phyloP scores from a whole-genome alignment of 257 asterid species.

The Nicotiana paniculata region DNA sequence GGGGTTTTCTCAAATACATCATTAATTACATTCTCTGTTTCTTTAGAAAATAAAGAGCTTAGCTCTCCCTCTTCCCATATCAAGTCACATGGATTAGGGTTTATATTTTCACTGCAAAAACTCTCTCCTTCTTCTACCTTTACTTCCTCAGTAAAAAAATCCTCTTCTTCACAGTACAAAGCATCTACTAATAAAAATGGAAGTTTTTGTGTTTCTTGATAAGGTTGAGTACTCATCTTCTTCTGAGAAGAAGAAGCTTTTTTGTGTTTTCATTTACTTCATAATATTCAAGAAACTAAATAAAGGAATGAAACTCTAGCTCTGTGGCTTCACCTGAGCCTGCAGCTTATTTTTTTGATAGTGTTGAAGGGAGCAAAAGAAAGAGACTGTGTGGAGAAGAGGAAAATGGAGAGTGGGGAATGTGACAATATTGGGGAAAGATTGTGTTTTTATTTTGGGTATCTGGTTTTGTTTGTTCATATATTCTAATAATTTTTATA shows the following conservation, averaged over 20 bases:
- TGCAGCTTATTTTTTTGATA: not conserved
- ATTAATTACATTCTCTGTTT: slow-evolving; percentile 33
- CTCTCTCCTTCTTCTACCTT: slow-evolving; percentile 13
- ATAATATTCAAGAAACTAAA: slow-evolving; percentile 27
- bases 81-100: slow-evolving; percentile 17
- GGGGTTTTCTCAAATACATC: slow-evolving; percentile 20
- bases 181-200: slow-evolving; percentile 33
- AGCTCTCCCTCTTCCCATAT: slow-evolving; percentile 47
- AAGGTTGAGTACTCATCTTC: slow-evolving; percentile 37
- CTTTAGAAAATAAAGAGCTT: slow-evolving; percentile 42
- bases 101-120: slow-evolving; percentile 2
- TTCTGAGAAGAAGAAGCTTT: slow-evolving; percentile 25
- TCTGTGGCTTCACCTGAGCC: not conserved
- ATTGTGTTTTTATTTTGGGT: slow-evolving; percentile 20
- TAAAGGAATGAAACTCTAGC: not conserved
- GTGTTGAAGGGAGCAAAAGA: not conserved
- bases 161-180: slow-evolving; percentile 38
- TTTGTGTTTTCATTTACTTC: slow-evolving; percentile 17
- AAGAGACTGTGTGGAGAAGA: not conserved
- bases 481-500: not conserved
- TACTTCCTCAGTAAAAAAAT: not conserved
- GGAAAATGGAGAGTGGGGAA: not conserved
- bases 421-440: slow-evolving; percentile 8
- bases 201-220: not conserved
- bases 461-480: too few relatives aligned